phyloP scores from a whole-genome alignment of 1,284 basidiomycete species.

The Pholiota adiposa region DNA sequence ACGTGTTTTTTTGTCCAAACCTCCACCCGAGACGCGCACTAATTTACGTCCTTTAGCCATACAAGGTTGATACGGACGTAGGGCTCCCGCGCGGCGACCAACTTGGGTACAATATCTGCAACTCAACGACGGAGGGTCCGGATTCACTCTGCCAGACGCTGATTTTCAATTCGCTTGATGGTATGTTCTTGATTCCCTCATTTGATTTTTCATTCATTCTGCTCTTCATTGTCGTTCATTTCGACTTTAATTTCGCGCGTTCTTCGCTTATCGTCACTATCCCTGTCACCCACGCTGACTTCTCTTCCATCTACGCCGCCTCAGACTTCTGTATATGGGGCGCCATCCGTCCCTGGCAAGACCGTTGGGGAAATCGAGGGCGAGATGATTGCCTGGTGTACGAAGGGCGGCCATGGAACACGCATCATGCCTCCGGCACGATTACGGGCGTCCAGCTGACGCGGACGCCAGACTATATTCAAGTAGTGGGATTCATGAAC shows the following conservation, averaged over 20 bases:
- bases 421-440: slow-evolving; percentile 56
- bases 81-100: slow-evolving; percentile 35
- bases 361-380: slow-evolving; percentile 63
- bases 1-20: background rate
- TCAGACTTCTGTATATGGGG: slow-evolving; percentile 63
- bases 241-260: too few species aligned
- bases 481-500: slow-evolving; percentile 65
- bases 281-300: too few species aligned
- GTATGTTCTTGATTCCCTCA: slow-evolving; percentile 7
- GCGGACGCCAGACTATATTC: slow-evolving; percentile 62
- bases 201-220: background rate
- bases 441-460: slow-evolving; percentile 58
- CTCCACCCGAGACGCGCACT: background rate
- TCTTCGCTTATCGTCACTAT: too few species aligned
- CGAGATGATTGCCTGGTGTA: slow-evolving; percentile 67
- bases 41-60: slow-evolving; percentile 28
- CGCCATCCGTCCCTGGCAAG: slow-evolving; percentile 46
- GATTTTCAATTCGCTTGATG: slow-evolving; percentile 36
- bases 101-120: slow-evolving; percentile 39
- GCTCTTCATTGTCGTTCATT: background rate
- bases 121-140: slow-evolving; percentile 37
- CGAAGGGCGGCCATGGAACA: slow-evolving; percentile 54
- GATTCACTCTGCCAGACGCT: slow-evolving; percentile 39
- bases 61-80: slow-evolving; percentile 37
- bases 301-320: background rate